Base-by-base conservation (phyloP, 495 filamentous ascomycete species). In the Xylaria sp. region DNA sequence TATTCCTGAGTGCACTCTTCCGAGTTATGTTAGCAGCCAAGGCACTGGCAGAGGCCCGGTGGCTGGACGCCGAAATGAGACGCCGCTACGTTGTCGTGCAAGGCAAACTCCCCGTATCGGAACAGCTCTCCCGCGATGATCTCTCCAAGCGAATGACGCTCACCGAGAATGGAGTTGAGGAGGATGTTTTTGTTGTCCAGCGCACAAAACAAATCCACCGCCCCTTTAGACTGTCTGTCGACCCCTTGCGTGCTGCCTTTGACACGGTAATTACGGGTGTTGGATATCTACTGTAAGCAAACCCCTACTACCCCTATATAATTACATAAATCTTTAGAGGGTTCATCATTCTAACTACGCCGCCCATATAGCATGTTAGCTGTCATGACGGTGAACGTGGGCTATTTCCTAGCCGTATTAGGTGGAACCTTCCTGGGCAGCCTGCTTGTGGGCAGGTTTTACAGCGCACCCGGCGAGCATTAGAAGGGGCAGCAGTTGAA, bases 331-430 rank as follows among this genome's bases (percentile, higher is more conserved):
- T 26, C 29, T 68, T 29, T 66, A 26, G 33, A 12, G 31, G 9
- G 19, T 26, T 2, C 8, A 11, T 21, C 40, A 19, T 24, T 29
- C 75, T 79, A 72, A 79, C 69, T 50, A 68, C 72, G 19, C 35
- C 29, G 14, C 43, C 26, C 35, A 35, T 70, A 37, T 76, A 98
- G 95, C 62, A 98, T 98, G 95, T 84, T 98, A 82, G 95, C 93
- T n/a, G 93, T 97, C 74, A 98, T 98, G 95, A 96, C 94, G 4
- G 88, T 95, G 88, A 98, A 98, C 75, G 88, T 98, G 55, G 95
- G 95, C n/a, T 98, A 97, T 76, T 98, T 97, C 82, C 81, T 95
- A 33, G 94, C 95, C 1, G 88, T 97, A 0, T 88, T 98, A 29
- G 92, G 82, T 7, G 95, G 95, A 7, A 87, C 89, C 2, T 97